Evolutionary conservation across 495 filamentous ascomycete genomes (phyloP).

Genomic region (Amorphotheca resinae): DNA sequence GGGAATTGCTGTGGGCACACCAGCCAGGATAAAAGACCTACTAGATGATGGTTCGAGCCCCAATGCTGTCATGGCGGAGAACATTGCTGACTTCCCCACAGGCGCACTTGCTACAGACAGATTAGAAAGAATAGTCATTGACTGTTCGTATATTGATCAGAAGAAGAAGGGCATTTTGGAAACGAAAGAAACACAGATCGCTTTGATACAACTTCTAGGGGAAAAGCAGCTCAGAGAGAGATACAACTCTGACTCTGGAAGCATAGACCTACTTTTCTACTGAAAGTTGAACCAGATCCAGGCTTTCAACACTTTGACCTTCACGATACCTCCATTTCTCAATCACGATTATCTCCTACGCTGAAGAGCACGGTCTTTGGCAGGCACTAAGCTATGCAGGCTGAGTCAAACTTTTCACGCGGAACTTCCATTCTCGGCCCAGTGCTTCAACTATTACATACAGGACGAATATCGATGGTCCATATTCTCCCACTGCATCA

Average conservation of each 20-base stretch:
- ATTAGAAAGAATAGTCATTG: slow-evolving; percentile 70
- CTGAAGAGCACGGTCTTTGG: no score
- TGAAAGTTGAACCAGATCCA: slow-evolving; percentile 3
- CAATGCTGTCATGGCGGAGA: background rate
- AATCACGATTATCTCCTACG: no score
- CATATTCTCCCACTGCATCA: no score
- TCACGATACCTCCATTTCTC: background rate
- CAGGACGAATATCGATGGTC: no score
- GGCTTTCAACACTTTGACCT: background rate
- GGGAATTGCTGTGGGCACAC: slow-evolving; percentile 82
- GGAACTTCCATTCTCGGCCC: no score
- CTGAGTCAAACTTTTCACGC: no score
- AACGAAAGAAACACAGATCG: slow-evolving; percentile 77
- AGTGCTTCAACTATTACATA: no score
- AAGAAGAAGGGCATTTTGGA: slow-evolving; percentile 89
- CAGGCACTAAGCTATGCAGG: no score
- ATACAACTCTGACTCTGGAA: slow-evolving; percentile 39
- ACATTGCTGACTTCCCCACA: slow-evolving; percentile 11
- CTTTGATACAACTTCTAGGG: slow-evolving; percentile 57
- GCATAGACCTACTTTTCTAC: slow-evolving; percentile 47
- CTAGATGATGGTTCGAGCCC: slow-evolving; percentile 55
- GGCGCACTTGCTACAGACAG: slow-evolving; percentile 55
- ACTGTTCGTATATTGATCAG: slow-evolving; percentile 79
- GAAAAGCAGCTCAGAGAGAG: slow-evolving; percentile 54
- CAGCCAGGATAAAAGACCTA: slow-evolving; percentile 65